Base-by-base conservation (phyloP, 2,329 filamentous ascomycete genomes). In the Ophiostoma quercus region DNA sequence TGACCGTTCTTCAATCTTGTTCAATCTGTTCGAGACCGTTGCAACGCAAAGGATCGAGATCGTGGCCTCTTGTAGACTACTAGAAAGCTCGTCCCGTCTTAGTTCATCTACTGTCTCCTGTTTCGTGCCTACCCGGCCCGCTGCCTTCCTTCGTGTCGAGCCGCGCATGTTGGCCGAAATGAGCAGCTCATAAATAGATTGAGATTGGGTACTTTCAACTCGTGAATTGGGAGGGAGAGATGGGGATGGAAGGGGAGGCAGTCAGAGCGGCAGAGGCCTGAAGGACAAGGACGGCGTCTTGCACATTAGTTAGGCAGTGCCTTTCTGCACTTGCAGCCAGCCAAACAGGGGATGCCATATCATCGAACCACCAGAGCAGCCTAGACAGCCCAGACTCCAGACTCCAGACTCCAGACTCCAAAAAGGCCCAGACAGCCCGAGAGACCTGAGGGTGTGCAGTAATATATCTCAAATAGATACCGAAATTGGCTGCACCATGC, bases 71-170 rank as follows among this genome's bases (percentile, higher is more conserved):
- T 47, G 14, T 47, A 47, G 43, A 47, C 43, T 54, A 54, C n/a
- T 22, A 25, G 51, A 25, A 8, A 57, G 9, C 16, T 47, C 16
- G 16, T 47, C n/a, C 51, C 51, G 51, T 25, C 51, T 25, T 57
- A 14, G n/a, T 54, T 54, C 19, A n/a, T 51, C 43, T 19, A 19
- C 19, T 51, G n/a, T 54, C 51, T 54, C 22, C 9, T 54, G 51
- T 54, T 54, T 54, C 51, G n/a, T 54, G n/a, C 51, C 51, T 57
- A 32, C 54, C 66, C 41, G 68, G 68, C 34, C 68, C 66, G 68
- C n/a, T 60, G 68, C 47, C 41, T 66, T 69, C 68, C 68, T 69
- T 71, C 70, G 70, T 68, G 68, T 71, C 70, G 70, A 70, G 68
- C 70, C 68, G 70, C 68, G 66, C 57, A 60, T 66, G 34, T 34